Evolutionary conservation across 768 basidiomycete species (phyloP).

Genomic region (Suillus sp.): DNA sequence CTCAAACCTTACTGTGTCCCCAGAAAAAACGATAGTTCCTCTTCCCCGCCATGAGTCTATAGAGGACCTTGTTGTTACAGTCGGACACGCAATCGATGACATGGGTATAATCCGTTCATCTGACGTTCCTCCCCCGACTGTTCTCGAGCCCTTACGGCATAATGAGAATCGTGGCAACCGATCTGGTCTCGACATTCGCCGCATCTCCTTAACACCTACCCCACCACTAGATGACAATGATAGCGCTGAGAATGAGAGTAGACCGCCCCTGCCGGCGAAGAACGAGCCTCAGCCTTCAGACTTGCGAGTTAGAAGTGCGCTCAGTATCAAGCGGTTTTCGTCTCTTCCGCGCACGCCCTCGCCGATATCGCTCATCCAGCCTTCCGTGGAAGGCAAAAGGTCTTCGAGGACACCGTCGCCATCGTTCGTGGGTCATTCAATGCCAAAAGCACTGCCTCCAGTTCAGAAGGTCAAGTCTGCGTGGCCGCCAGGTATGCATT

Average conservation of each 20-base stretch:
- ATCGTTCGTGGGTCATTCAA: conserved; percentile 37
- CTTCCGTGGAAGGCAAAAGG: conserved; percentile 24
- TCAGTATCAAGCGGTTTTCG: conserved; percentile 46
- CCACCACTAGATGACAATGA: conserved; percentile 26
- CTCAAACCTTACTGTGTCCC: conserved; percentile 15
- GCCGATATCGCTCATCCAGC: conserved; percentile 41
- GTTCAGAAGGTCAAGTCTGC: conserved; percentile 37
- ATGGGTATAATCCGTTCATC: conserved; percentile 37
- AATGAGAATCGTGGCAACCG: conserved; percentile 30
- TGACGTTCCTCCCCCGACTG: conserved; percentile 40
- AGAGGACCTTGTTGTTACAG: conserved; percentile 39
- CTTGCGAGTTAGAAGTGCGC: conserved; percentile 28
- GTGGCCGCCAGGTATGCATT: conserved; percentile 71
- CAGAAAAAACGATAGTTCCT: conserved; percentile 21
- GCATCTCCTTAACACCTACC: conserved; percentile 19
- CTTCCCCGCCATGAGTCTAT: conserved; percentile 35
- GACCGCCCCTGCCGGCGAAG: conserved; percentile 31
- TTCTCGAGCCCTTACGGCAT: conserved; percentile 42
- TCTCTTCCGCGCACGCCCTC: conserved; percentile 73
- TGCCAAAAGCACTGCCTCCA: conserved; percentile 20
- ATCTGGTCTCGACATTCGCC: conserved; percentile 36
- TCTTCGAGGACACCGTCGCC: conserved; percentile 30
- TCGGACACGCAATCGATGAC: conserved; percentile 42
- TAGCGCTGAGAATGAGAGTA: conserved; percentile 10
- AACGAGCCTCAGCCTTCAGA: conserved; percentile 27